Conservation (phyloP, 164 flowering plant species). For the Pachysandra terminalis region DNA sequence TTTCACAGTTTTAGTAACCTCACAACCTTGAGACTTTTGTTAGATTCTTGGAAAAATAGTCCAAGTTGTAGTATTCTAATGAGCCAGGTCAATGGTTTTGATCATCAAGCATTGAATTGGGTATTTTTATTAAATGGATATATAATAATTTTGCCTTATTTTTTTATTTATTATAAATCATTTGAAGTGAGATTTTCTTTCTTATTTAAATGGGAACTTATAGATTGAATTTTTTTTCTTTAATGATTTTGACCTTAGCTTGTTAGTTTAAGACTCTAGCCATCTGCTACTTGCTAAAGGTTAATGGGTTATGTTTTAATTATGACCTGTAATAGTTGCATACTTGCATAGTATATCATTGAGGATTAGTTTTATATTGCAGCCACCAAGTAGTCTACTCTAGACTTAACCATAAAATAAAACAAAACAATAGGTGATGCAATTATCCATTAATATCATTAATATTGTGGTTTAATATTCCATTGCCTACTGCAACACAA, state of each 20-base stretch:
- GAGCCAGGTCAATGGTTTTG: constrained; percentile 23
- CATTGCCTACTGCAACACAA: too few species aligned
- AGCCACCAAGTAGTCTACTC: neutral
- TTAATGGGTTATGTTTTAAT: neutral
- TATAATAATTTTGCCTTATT: neutral
- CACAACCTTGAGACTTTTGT: constrained; percentile 8
- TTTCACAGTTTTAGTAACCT: neutral
- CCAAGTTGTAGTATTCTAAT: constrained; percentile 11
- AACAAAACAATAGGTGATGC: neutral
- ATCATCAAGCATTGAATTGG: constrained; percentile 19
- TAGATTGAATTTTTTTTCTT: neutral
- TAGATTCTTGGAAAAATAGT: constrained; percentile 15
- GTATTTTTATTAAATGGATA: neutral
- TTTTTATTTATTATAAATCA: constrained; percentile 6
- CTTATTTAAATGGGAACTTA: neutral
- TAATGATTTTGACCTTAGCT: neutral
- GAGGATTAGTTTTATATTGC: neutral
- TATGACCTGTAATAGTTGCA: neutral
- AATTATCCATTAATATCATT: too few species aligned
- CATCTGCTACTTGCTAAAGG: neutral
- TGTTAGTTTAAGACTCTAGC: neutral
- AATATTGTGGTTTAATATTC: too few species aligned
- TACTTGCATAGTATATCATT: neutral
- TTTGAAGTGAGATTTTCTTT: constrained; percentile 6
- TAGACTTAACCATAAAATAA: neutral